Base-by-base conservation (phyloP, 441 rosid species). In the Macaranga tanarius region DNA sequence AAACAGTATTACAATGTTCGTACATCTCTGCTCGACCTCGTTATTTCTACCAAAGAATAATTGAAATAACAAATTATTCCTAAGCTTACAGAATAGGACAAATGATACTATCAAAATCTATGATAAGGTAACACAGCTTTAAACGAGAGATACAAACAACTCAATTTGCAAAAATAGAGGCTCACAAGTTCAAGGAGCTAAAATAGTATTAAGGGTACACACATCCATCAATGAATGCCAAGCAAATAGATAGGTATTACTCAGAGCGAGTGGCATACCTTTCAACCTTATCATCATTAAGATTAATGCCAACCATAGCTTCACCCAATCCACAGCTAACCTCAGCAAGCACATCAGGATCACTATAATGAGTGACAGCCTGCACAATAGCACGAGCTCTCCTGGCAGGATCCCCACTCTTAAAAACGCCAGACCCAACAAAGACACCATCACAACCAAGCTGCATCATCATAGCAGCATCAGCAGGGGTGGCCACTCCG, bases 381-480 rank as follows among this genome's bases (percentile, higher is more conserved):
- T 88, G 97, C 22, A 92, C 97, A 62, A 95, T 95, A 0, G 99
- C 99, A 70, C 91, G 80, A 0, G 95, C 99, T 19, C 99, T 84
- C 79, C 82, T 89, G 0, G 86, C 98, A 0, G 96, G 99, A 64
- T 92, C 96, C 0, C 97, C 97, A 11, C 99, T 95, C 84, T 95
- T 92, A 74, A 95, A 95, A 51, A 95, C 93, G 0, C 99, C 98
- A 0, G 96, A 91, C 2, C 99, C 98, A 0, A 95, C 98, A 62
- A 95, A 95, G 23, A 92, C 97, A 2, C 97, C 98, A 48, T 92
- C 99, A 17, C 97, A 92, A 0, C 99, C 98, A 51, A 95, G 78
- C 83, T 95, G 97, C 99, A 95, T 95, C 98, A 92, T 95, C 66
- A 95, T 79, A 26, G 99, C 99, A 0, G 99, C 99, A 52, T 95